These are phyloP conservation scores for Apostasia shenzhenica DNA, from an alignment of 106 monocot genomes.

Conservation along the genomic window DNA sequence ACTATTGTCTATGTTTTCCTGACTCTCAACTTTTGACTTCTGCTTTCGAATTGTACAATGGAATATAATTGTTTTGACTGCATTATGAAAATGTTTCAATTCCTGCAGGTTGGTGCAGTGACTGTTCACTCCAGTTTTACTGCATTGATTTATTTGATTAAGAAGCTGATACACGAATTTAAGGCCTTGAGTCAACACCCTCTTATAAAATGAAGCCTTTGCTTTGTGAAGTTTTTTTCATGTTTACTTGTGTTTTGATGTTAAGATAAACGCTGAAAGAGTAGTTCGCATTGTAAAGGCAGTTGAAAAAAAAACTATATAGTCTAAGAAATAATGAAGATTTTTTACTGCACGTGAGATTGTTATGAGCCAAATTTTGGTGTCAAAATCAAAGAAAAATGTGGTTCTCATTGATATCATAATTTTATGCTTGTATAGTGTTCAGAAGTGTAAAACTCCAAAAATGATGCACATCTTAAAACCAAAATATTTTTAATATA, in stretches of 20 bases:
- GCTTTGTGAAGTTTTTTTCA: not conserved
- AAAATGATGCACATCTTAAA: no score
- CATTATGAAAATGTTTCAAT: not conserved
- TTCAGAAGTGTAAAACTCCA: no score
- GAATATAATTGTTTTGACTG: not conserved
- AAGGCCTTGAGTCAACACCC: not conserved
- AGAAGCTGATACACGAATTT: not conserved
- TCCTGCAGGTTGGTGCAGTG: not conserved
- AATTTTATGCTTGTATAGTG: no score
- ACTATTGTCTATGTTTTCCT: not conserved
- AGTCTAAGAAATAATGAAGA: no score
- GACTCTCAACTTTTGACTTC: not conserved
- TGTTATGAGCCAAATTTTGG: no score
- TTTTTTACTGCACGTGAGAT: no score
- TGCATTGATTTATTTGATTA: not conserved
- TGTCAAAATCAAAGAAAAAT: no score
- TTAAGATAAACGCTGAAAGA: not conserved
- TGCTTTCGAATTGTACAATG: not conserved
- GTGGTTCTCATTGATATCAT: no score
- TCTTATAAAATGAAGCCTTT: not conserved
- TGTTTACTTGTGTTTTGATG: constrained; percentile 1
- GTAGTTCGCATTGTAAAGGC: not conserved
- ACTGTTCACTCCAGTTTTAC: not conserved
- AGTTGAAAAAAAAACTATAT: not conserved
- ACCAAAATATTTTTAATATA: no score